Evolutionary conservation across 768 basidiomycete genomes (phyloP).

Genomic region (Russula foetens): DNA sequence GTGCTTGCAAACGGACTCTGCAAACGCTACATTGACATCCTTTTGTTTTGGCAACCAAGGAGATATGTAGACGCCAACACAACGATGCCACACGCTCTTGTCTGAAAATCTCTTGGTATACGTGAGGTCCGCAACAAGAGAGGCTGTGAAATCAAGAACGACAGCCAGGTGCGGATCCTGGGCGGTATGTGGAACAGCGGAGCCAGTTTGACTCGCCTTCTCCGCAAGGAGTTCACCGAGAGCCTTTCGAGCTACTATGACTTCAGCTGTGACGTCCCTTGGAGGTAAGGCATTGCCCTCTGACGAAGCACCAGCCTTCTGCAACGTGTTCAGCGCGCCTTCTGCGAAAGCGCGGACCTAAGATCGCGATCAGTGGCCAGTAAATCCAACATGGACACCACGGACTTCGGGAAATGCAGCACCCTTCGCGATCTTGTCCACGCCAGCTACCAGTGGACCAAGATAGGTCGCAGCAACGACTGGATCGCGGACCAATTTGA

Average conservation of each 20-base stretch:
- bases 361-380: slow-evolving; percentile 4
- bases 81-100: slow-evolving; percentile 53
- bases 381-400: slow-evolving; percentile 3
- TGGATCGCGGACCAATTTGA: slow-evolving; percentile 92
- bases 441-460: slow-evolving; percentile 80
- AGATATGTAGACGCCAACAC: slow-evolving; percentile 60
- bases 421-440: slow-evolving; percentile 79
- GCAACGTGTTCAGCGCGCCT: slow-evolving; percentile 69
- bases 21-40: slow-evolving; percentile 42
- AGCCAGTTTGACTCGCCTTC: slow-evolving; percentile 33
- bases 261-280: slow-evolving; percentile 63
- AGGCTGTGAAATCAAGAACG: slow-evolving; percentile 64
- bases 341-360: slow-evolving; percentile 90
- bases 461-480: slow-evolving; percentile 85
- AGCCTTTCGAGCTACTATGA: slow-evolving; percentile 43
- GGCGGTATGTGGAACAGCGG: slow-evolving; percentile 42
- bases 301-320: slow-evolving; percentile 78
- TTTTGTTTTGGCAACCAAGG: slow-evolving; percentile 50
- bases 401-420: slow-evolving; percentile 93
- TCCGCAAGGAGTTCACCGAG: slow-evolving; percentile 55
- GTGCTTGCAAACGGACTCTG: slow-evolving; percentile 58
- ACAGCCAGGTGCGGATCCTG: slow-evolving; percentile 47
- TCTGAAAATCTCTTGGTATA: slow-evolving; percentile 49
- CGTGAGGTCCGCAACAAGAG: slow-evolving; percentile 71
- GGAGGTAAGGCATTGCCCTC: slow-evolving; percentile 56